phyloP scores from a whole-genome alignment of 2,329 filamentous ascomycete genomes.

The Colletotrichum filicis region DNA sequence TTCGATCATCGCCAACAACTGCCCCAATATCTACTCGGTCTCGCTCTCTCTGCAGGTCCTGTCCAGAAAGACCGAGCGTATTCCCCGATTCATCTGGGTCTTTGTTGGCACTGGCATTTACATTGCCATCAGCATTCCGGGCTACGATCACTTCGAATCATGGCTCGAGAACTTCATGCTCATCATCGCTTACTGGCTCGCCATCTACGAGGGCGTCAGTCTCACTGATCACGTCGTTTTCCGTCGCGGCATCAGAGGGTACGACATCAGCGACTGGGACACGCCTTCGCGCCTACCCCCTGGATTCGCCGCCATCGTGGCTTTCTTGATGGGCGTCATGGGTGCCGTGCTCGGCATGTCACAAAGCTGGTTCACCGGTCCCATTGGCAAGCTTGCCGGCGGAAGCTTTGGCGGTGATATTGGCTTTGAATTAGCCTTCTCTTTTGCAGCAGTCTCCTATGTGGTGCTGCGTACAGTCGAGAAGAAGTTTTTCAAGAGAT shows the following conservation, averaged over 20 bases:
- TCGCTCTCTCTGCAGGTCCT: constrained; percentile 75
- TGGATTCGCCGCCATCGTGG: constrained; percentile 70
- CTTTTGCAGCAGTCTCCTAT: constrained; percentile 66
- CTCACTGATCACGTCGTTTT: constrained; percentile 77
- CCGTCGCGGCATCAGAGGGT: constrained; percentile 69
- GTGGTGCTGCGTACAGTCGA: constrained; percentile 57
- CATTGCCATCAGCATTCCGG: constrained; percentile 76
- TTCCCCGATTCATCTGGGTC: constrained; percentile 77
- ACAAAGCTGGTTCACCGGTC: constrained; percentile 76
- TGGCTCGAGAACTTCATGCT: constrained; percentile 79
- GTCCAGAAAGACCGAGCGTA: constrained; percentile 64
- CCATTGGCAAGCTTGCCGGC: constrained; percentile 70
- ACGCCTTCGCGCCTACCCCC: constrained; percentile 67
- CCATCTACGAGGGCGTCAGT: constrained; percentile 76
- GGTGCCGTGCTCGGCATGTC: constrained; percentile 78
- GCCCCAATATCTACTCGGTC: constrained; percentile 78
- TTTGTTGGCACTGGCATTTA: constrained; percentile 70
- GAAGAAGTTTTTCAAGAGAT: constrained; percentile 51
- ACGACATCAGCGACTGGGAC: constrained; percentile 69
- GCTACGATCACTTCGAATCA: constrained; percentile 71
- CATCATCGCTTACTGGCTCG: constrained; percentile 77
- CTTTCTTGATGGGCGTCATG: constrained; percentile 72
- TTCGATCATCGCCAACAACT: constrained; percentile 77
- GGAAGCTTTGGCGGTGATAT: constrained; percentile 57
- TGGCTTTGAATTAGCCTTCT: constrained; percentile 73